These are phyloP conservation scores for Aspergillus sp. DNA, from an alignment of 2,329 filamentous ascomycete genomes.

Conservation along the genomic window DNA sequence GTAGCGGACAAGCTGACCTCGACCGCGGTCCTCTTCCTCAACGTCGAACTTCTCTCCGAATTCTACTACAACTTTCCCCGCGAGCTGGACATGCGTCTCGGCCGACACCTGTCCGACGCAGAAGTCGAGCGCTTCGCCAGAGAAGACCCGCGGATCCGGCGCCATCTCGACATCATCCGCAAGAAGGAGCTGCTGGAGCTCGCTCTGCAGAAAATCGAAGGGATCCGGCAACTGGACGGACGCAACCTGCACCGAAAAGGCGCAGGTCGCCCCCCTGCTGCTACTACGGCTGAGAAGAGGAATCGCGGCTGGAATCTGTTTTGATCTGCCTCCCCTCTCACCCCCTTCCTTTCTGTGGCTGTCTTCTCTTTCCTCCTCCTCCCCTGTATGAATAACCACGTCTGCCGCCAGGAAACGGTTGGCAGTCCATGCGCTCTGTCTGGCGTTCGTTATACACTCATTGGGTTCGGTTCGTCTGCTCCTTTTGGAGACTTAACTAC, in stretches of 20 bases:
- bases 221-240: constrained; percentile 72
- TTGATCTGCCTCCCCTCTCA: too few relatives aligned
- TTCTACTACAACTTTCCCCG: constrained; percentile 98
- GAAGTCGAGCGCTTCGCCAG: constrained; percentile 85
- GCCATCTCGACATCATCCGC: constrained; percentile 83
- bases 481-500: too few relatives aligned
- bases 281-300: constrained; percentile 25
- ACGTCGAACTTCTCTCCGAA: constrained; percentile 90
- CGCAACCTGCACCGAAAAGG: constrained; percentile 50
- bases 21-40: constrained; percentile 92
- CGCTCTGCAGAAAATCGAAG: constrained; percentile 92
- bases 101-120: constrained; percentile 64
- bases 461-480: too few relatives aligned
- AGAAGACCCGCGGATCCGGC: constrained; percentile 81
- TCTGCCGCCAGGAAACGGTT: too few relatives aligned
- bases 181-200: constrained; percentile 88
- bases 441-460: too few relatives aligned
- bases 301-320: constrained; percentile 37
- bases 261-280: constrained; percentile 28
- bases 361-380: too few relatives aligned
- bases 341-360: too few relatives aligned
- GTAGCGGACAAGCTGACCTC: constrained; percentile 90
- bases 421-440: too few relatives aligned
- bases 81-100: constrained; percentile 78
- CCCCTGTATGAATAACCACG: too few relatives aligned